Evolutionary conservation across 2,329 filamentous ascomycete species (phyloP).

Genomic region (Epichloe sp.): DNA sequence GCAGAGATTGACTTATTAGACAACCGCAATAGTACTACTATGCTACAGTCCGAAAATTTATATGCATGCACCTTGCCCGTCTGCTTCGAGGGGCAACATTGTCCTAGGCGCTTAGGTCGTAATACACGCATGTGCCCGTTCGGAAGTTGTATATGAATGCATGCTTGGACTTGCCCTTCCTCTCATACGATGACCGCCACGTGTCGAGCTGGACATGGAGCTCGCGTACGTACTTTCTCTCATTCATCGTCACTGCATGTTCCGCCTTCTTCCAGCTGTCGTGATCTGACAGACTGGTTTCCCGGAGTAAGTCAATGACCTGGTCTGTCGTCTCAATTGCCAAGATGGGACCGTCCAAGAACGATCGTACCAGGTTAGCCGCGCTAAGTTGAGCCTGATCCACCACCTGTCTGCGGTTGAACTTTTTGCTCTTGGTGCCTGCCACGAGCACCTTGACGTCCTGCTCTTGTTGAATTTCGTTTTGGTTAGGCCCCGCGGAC

Average conservation of each 20-base stretch:
- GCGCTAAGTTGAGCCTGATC: slow-evolving; percentile 56
- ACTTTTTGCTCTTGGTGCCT: slow-evolving; percentile 79
- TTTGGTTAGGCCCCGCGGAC: slow-evolving; percentile 8
- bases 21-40: too few species aligned
- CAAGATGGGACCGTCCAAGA: slow-evolving; percentile 65
- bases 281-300: slow-evolving; percentile 62
- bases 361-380: slow-evolving; percentile 53
- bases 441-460: slow-evolving; percentile 78
- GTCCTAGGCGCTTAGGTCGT: slow-evolving; percentile 52
- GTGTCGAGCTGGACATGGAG: slow-evolving; percentile 61
- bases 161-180: slow-evolving; percentile 44
- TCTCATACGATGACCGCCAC: slow-evolving; percentile 47
- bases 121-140: slow-evolving; percentile 72
- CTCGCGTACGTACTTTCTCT: slow-evolving; percentile 72
- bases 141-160: slow-evolving; percentile 89
- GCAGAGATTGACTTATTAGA: too few species aligned
- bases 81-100: too few species aligned
- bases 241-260: slow-evolving; percentile 61
- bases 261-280: slow-evolving; percentile 77
- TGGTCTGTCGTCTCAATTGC: slow-evolving; percentile 82
- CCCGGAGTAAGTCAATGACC: slow-evolving; percentile 61
- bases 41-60: too few species aligned
- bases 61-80: not conserved
- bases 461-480: slow-evolving; percentile 36
- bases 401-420: slow-evolving; percentile 74